These are phyloP conservation scores for Solioccasus polychromus DNA, from an alignment of 768 basidiomycete genomes.

Conservation along the genomic window DNA sequence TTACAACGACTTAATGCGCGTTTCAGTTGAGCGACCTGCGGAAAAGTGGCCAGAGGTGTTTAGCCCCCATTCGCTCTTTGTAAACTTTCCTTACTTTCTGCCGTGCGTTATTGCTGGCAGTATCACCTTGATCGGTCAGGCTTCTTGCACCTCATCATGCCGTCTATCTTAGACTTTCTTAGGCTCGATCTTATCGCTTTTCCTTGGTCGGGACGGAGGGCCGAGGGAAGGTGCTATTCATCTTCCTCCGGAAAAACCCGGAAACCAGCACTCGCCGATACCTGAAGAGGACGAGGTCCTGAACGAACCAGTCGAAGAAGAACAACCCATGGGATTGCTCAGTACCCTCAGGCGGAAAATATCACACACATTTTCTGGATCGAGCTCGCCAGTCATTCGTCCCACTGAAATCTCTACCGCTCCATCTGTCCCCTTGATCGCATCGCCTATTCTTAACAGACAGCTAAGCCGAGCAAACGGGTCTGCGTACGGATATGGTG, in stretches of 20 bases:
- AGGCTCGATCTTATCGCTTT: slow-evolving; percentile 88
- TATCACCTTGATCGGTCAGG: slow-evolving; percentile 68
- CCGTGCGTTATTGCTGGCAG: slow-evolving; percentile 77
- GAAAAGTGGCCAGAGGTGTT: slow-evolving; percentile 84
- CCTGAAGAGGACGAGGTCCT: slow-evolving; percentile 63
- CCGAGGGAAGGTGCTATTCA: slow-evolving; percentile 83
- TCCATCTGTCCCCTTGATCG: slow-evolving; percentile 47
- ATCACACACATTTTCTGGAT: slow-evolving; percentile 52
- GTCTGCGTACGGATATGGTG: slow-evolving; percentile 77
- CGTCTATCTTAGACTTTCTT: neutral
- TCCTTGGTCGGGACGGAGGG: slow-evolving; percentile 89
- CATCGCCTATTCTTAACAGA: slow-evolving; percentile 39
- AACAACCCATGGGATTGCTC: slow-evolving; percentile 34
- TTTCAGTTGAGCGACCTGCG: slow-evolving; percentile 76
- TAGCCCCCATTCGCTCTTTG: slow-evolving; percentile 61
- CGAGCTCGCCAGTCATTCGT: slow-evolving; percentile 45
- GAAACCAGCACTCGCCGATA: slow-evolving; percentile 45
- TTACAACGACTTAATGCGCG: slow-evolving; percentile 3
- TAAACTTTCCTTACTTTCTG: slow-evolving; percentile 84
- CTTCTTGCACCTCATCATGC: neutral
- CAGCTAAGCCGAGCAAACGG: slow-evolving; percentile 61
- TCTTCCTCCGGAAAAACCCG: slow-evolving; percentile 73
- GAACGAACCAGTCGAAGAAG: slow-evolving; percentile 45
- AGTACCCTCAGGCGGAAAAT: slow-evolving; percentile 46
- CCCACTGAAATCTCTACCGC: slow-evolving; percentile 31